phyloP scores from a whole-genome alignment of 164 flowering plant species.

The Cinnamomum micranthum region DNA sequence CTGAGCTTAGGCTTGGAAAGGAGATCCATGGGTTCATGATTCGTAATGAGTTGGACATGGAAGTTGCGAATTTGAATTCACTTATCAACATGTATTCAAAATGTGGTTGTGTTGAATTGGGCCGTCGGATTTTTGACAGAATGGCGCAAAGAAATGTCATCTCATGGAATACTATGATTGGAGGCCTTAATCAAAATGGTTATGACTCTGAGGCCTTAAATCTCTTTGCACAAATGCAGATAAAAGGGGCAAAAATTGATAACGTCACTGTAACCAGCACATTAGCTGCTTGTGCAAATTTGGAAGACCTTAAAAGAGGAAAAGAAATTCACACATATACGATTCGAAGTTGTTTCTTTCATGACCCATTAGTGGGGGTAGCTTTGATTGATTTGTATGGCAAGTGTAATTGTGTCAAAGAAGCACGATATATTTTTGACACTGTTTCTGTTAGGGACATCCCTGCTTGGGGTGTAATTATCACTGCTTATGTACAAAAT shows the following conservation, averaged over 20 bases:
- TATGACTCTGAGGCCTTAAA: constrained; percentile 2
- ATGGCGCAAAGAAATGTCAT: background rate
- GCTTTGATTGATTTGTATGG: constrained; percentile 61
- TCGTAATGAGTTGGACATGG: background rate
- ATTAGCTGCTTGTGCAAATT: constrained; percentile 22
- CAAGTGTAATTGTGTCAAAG: constrained; percentile 39
- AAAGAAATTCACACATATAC: constrained; percentile 62
- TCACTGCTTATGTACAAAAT: constrained; percentile 64
- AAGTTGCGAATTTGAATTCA: constrained; percentile 48
- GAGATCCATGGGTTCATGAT: constrained; percentile 6
- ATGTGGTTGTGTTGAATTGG: constrained; percentile 7
- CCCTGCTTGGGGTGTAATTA: constrained; percentile 89
- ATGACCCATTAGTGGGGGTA: constrained; percentile 40
- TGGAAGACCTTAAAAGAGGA: constrained; percentile 42
- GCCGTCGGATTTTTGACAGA: background rate
- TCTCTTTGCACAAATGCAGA: constrained; percentile 2
- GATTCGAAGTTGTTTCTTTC: constrained; percentile 40
- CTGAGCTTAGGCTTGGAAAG: background rate
- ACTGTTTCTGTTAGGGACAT: constrained; percentile 59
- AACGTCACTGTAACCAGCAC: background rate
- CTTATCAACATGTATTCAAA: constrained; percentile 14
- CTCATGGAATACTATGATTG: constrained; percentile 8
- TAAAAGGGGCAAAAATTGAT: background rate
- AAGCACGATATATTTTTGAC: constrained; percentile 58
- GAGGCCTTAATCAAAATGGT: constrained; percentile 6